Conservation (phyloP, 768 basidiomycete genomes). For the Gymnopilus dilepis region DNA sequence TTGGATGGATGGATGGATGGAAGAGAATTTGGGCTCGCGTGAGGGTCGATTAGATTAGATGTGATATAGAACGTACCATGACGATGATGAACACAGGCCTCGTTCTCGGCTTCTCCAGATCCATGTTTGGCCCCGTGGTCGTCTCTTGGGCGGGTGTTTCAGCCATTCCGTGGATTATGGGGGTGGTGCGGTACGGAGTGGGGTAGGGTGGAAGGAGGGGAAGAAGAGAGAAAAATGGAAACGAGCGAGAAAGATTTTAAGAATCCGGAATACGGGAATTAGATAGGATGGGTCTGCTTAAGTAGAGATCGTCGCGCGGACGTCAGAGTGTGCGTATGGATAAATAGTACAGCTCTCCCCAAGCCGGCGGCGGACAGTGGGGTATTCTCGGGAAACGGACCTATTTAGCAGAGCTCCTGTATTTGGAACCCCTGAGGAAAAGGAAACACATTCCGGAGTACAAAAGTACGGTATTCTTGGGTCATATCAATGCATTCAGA, state of each 20-base stretch:
- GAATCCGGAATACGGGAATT: neutral
- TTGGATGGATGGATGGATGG: neutral
- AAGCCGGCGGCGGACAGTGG: conserved; percentile 1
- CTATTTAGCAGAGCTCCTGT: neutral
- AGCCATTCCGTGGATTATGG: neutral
- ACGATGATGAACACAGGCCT: conserved; percentile 46
- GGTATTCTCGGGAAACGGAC: neutral
- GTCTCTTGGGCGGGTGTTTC: neutral
- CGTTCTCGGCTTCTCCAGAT: neutral
- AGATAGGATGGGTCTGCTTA: neutral
- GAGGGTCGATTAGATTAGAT: neutral
- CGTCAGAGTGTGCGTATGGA: no score
- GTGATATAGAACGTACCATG: conserved; percentile 44
- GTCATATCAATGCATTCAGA: no score
- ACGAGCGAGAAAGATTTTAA: neutral
- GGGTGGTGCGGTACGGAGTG: no score
- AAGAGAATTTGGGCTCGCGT: conserved; percentile 7
- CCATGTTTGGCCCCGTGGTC: neutral
- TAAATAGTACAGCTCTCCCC: no score
- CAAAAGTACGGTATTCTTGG: no score
- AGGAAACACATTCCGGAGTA: no score
- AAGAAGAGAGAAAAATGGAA: neutral
- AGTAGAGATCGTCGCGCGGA: neutral
- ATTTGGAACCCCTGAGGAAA: no score
- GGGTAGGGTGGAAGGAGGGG: neutral